Evolutionary conservation across 2,329 filamentous ascomycete genomes (phyloP).

Genomic region (Seiridium unicorne): DNA sequence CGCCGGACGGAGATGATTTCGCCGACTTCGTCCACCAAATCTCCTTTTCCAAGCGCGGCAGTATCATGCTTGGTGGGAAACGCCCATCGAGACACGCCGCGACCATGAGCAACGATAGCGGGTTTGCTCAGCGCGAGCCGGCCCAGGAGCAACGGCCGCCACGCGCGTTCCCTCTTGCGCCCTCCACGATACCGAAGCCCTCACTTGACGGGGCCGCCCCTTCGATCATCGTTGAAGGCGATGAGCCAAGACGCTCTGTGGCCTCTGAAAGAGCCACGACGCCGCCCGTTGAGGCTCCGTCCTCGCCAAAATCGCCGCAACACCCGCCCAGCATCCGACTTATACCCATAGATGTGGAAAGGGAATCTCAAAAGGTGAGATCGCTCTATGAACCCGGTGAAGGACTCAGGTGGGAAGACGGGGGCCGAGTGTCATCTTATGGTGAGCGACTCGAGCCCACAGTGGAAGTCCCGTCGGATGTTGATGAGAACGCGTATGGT

Average conservation of each 20-base stretch:
- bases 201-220: conserved; percentile 10
- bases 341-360: conserved; percentile 55
- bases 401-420: conserved; percentile 51
- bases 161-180: conserved; percentile 26
- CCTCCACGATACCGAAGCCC: conserved; percentile 13
- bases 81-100: conserved; percentile 18
- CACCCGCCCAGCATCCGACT: conserved; percentile 47
- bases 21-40: conserved; percentile 55
- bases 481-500: conserved; percentile 56
- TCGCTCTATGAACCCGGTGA: conserved; percentile 62
- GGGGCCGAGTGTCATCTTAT: conserved; percentile 42
- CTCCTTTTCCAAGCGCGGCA: conserved; percentile 62
- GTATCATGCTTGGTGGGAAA: conserved; percentile 58
- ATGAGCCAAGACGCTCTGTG: background rate
- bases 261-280: background rate
- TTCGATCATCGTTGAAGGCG: background rate
- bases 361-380: conserved; percentile 67
- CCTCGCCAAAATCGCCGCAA: conserved; percentile 13
- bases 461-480: conserved; percentile 50
- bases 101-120: conserved; percentile 23
- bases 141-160: conserved; percentile 8
- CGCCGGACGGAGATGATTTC: conserved; percentile 57
- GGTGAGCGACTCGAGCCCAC: conserved; percentile 48
- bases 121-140: conserved; percentile 7
- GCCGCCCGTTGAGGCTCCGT: conserved; percentile 2